These are phyloP conservation scores for Xylariales sp. DNA, from an alignment of 2,329 filamentous ascomycete genomes.

Conservation along the genomic window DNA sequence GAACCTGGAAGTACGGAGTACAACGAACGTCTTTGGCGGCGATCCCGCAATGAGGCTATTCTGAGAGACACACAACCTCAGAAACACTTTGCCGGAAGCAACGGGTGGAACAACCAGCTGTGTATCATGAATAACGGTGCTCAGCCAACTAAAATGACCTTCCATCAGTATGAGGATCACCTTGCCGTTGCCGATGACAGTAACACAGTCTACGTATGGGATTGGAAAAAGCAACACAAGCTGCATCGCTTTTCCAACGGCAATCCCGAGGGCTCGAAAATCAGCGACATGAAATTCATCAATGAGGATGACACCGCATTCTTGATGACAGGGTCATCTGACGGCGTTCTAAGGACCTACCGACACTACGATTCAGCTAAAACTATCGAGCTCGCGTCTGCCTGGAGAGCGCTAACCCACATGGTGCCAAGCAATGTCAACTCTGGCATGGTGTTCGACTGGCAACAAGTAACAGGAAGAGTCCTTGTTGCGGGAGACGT, in stretches of 20 bases:
- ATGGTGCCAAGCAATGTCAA: constrained; percentile 94
- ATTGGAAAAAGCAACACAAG: constrained; percentile 83
- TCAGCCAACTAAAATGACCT: constrained; percentile 92
- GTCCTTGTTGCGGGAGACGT: constrained; percentile 97
- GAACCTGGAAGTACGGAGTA: constrained; percentile 97
- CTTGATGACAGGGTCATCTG: constrained; percentile 93
- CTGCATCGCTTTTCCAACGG: constrained; percentile 92
- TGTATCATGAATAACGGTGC: constrained; percentile 89
- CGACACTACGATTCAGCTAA: constrained; percentile 85
- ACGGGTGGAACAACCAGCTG: constrained; percentile 83
- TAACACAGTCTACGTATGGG: constrained; percentile 92
- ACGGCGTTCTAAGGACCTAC: constrained; percentile 94
- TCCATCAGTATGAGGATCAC: constrained; percentile 98
- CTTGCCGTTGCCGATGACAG: constrained; percentile 92
- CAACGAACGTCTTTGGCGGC: constrained; percentile 92
- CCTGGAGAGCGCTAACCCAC: constrained; percentile 92
- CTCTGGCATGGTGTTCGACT: constrained; percentile 96
- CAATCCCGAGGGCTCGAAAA: constrained; percentile 89
- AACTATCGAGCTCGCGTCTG: constrained; percentile 84
- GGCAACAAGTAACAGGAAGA: constrained; percentile 97
- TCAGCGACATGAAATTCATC: constrained; percentile 96
- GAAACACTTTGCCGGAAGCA: constrained; percentile 86
- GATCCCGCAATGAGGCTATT: constrained; percentile 91
- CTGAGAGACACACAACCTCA: constrained; percentile 92
- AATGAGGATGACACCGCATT: constrained; percentile 98